phyloP scores from a whole-genome alignment of 2,329 filamentous ascomycete genomes.

The Hypoxylon sp. region DNA sequence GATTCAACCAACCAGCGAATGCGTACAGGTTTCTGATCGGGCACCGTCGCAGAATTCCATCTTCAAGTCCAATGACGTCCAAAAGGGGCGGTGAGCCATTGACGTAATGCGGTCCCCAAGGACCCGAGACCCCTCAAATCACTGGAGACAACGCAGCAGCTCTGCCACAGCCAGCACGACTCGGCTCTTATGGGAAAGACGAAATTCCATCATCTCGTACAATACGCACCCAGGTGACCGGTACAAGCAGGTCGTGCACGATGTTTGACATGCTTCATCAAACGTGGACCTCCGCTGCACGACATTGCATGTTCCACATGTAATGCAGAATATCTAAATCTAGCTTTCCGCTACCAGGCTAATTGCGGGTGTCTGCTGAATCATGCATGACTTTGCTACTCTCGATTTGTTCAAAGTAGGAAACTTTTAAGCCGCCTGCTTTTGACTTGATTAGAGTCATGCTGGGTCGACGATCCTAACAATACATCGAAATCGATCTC shows the following conservation, averaged over 20 bases:
- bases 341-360: slow-evolving; percentile 40
- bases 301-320: slow-evolving; percentile 49
- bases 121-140: slow-evolving; percentile 33
- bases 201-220: slow-evolving; percentile 32
- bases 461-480: slow-evolving; percentile 36
- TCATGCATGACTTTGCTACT: slow-evolving; percentile 37
- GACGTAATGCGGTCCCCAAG: slow-evolving; percentile 40
- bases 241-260: slow-evolving; percentile 42
- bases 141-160: slow-evolving; percentile 45
- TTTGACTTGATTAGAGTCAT: slow-evolving; percentile 30
- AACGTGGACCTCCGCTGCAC: slow-evolving; percentile 48
- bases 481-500: slow-evolving; percentile 34
- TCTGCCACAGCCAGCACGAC: slow-evolving; percentile 27
- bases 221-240: slow-evolving; percentile 39
- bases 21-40: slow-evolving; percentile 40
- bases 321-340: slow-evolving; percentile 47
- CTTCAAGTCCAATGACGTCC: slow-evolving; percentile 39
- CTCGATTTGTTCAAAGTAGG: slow-evolving; percentile 31
- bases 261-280: slow-evolving; percentile 46
- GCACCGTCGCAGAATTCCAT: slow-evolving; percentile 42
- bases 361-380: slow-evolving; percentile 40
- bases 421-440: slow-evolving; percentile 30
- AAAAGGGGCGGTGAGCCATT: slow-evolving; percentile 45
- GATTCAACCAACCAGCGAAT: slow-evolving; percentile 27
- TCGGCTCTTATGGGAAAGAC: slow-evolving; percentile 35